A percentile compares a stretch with the other conserved stretches of the same genome.
Evolutionary conservation across 2,329 filamentous ascomycete species (phyloP).

Genomic region (Saccharata proteae): DNA sequence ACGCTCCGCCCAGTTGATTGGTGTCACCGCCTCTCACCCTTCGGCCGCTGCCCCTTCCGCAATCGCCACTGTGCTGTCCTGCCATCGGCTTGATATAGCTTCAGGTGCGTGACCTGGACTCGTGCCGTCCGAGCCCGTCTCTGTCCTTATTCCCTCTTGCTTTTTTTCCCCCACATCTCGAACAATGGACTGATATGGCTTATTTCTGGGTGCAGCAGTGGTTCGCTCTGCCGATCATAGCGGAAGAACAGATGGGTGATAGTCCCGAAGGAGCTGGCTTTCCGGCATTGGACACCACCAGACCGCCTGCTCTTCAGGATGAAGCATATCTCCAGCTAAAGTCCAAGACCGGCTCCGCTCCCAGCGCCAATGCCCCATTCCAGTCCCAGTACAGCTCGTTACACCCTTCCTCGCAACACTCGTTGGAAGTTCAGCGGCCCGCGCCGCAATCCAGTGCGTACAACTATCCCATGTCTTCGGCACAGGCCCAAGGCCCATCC

Average conservation of each 20-base stretch:
- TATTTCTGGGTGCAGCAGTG: constrained; percentile 32
- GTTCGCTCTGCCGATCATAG: constrained; percentile 27
- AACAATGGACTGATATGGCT: constrained; percentile 30
- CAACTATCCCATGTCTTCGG: constrained; percentile 12
- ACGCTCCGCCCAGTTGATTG: too few relatives aligned
- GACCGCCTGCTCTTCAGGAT: constrained; percentile 13
- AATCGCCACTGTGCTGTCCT: too few relatives aligned
- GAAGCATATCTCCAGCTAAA: constrained; percentile 9
- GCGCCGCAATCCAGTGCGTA: constrained; percentile 13
- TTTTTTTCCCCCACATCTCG: constrained; percentile 24
- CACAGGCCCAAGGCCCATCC: constrained; percentile 17
- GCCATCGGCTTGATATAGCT: constrained; percentile 3
- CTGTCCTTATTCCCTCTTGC: constrained; percentile 15
- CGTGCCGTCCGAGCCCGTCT: constrained; percentile 17
- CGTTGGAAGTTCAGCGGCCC: constrained; percentile 18
- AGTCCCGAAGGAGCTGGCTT: constrained; percentile 19
- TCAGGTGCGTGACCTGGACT: constrained; percentile 1
- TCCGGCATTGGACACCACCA: constrained; percentile 19
- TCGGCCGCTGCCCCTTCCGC: too few relatives aligned
- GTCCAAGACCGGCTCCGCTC: constrained; percentile 15
- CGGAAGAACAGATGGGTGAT: constrained; percentile 29
- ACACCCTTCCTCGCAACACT: constrained; percentile 15
- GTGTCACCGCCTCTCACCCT: too few relatives aligned
- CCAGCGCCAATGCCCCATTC: constrained; percentile 2
- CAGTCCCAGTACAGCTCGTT: constrained; percentile 4